Evolutionary conservation across 2,329 filamentous ascomycete species (phyloP), one percentile per base, ranked within the genome.

Genomic region (Mollisiaceae sp.): DNA sequence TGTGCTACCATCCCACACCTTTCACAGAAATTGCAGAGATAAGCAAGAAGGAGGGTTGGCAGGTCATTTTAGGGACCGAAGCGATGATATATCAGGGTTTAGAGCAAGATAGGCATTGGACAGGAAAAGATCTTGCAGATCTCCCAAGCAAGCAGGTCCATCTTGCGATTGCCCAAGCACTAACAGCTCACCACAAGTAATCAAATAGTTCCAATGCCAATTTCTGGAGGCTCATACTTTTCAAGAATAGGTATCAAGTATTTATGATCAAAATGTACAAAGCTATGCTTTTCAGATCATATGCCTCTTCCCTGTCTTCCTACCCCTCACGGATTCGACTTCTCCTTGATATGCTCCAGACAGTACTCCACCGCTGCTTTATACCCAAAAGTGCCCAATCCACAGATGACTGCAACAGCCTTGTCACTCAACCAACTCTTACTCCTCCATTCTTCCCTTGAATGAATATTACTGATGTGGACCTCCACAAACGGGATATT

Each of bases 401-500:
- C 91, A 70, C 88, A 89, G 64, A 94, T 88, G 9, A 93, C 87
- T 0, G 87, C 91, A 32, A 85, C 84, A 0, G 91, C 91, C 80
- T 93, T 93, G 75, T 94, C 91, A 70, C 85, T 88, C 69, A 94
- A 80, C 73, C 90, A 93, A 69, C 89, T 92, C 69, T 90, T 87
- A 70, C 87, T 84, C 61, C 91, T 82, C 72, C 86, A 94, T 1
- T 81, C 73, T 79, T 94, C 91, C 9, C 91, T 78, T 36, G 86
- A 84, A 76, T 94, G 90, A 1, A 93, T 85, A 76, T 94, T 94
- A 63, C 83, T 88, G 39, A 93, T 84, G 75, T 94, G 91, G n/a
- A 93, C 77, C 79, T 94, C 91, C 56, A 94, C 81, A 72, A 93
- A 94, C 0, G 91, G 91, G 24, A 93, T 87, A 8, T 81, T 82